Base-by-base conservation (phyloP, 2,329 filamentous ascomycete genomes). In the Falciphora oryzae region DNA sequence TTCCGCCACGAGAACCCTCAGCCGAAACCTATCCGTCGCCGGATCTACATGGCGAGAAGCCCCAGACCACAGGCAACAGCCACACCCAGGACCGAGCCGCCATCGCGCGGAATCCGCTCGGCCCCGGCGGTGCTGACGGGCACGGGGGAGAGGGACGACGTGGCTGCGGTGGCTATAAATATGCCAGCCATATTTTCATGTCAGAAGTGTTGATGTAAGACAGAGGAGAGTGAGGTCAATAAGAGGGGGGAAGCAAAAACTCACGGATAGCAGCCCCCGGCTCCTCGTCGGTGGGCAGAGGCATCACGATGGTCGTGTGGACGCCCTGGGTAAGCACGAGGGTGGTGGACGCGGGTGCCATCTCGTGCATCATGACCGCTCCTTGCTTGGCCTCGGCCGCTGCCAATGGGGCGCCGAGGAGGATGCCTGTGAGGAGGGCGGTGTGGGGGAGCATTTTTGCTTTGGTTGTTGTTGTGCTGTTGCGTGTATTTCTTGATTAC, bases 11-110 rank as follows among this genome's bases (percentile, higher is more conserved):
- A n/a, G 1, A n/a, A 3, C 18, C 44, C 2, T 6, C 16, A 16
- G 14, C 18, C 38, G 14, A 44, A 44, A 44, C 38, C 13, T 6
- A 16, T 18, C 44, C 44, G 10, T 53, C 22, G 22, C 44, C 22
- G 44, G 7, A 53, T 53, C 22, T 53, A 77, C 64, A 76, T 61
- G 69, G 76, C 70, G 67, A 76, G 71, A 61, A 77, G 68, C 25
- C 74, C 72, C 70, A 77, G 27, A 11, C 57, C 58, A 28, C 32
- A 60, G 28, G 57, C 57, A 32, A 56, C 57, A 32, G 35, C 63
- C 53, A 64, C 31, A 14, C 63, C 63, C 25, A 64, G 27, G n/a
- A 38, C 38, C 25, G 63, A 59, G 22, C 62, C 58, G 27, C 58
- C 53, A 25, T 59, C 56, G n/a, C 56, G n/a, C 50, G 38, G 22